Conservation (phyloP, 1,139 yeast species). For the Pichia sp. region DNA sequence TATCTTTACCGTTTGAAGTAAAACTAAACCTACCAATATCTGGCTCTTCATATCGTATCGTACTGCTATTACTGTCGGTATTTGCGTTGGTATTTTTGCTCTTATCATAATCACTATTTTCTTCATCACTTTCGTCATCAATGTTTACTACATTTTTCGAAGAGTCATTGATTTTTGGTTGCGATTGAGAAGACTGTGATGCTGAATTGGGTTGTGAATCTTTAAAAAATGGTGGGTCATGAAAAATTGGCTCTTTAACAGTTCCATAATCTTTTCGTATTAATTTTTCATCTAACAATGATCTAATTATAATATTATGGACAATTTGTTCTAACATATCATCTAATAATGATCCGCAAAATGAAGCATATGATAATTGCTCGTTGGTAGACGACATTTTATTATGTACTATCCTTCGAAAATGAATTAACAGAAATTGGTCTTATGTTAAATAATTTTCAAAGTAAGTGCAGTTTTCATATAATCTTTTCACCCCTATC, state of each 20-base stretch:
- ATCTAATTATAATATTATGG: slow-evolving; percentile 37
- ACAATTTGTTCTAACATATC: slow-evolving; percentile 37
- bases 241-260: slow-evolving; percentile 19
- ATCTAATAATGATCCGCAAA: slow-evolving; percentile 31
- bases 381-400: slow-evolving; percentile 6
- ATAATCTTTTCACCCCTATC: not conserved
- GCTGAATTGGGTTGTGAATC: not conserved
- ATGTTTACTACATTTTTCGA: slow-evolving; percentile 13
- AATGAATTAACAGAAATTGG: not conserved
- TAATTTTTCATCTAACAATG: slow-evolving; percentile 36
- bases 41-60: slow-evolving; percentile 13
- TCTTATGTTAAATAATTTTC: not conserved
- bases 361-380: slow-evolving; percentile 23
- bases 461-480: not conserved
- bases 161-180: slow-evolving; percentile 20
- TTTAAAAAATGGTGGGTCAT: slow-evolving; percentile 14
- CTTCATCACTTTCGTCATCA: not conserved
- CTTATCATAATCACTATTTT: not conserved
- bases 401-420: not conserved
- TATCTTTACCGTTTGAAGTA: slow-evolving; percentile 37
- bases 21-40: slow-evolving; percentile 26
- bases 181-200: not conserved
- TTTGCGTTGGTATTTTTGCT: not conserved
- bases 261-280: slow-evolving; percentile 30
- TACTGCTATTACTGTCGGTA: not conserved